A percentile compares a stretch with the other conserved stretches of the same genome.
phyloP scores from a whole-genome alignment of 371 early-diverging fungal genomes.

The Mucor plumbeus region DNA sequence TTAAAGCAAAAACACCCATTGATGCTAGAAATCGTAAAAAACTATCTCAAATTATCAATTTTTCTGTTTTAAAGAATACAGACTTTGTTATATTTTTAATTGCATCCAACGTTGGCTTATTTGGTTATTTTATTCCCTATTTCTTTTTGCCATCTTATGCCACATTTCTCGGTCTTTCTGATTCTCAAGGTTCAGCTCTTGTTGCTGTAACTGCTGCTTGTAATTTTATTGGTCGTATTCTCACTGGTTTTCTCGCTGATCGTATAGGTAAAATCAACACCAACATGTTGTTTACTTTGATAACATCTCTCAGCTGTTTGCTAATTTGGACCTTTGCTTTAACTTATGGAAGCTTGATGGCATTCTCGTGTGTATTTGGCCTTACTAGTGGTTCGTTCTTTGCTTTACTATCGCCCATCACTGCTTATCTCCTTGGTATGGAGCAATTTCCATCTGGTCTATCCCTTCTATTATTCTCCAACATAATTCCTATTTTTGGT shows the following conservation, averaged over 20 bases:
- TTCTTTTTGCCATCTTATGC: slow-evolving; percentile 58
- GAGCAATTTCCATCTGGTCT: slow-evolving; percentile 42
- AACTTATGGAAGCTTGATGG: slow-evolving; percentile 42
- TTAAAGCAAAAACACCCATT: slow-evolving; percentile 38
- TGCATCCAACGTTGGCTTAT: slow-evolving; percentile 48
- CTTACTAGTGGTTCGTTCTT: slow-evolving; percentile 48
- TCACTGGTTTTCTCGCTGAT: slow-evolving; percentile 53
- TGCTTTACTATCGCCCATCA: slow-evolving; percentile 42
- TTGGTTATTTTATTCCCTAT: slow-evolving; percentile 67
- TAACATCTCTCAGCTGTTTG: slow-evolving; percentile 39
- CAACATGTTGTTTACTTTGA: slow-evolving; percentile 33
- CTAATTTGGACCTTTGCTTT: slow-evolving; percentile 59
- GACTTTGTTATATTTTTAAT: slow-evolving; percentile 49
- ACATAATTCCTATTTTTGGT: slow-evolving; percentile 38
- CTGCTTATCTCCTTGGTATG: slow-evolving; percentile 36
- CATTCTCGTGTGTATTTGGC: slow-evolving; percentile 47
- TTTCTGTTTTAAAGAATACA: slow-evolving; percentile 46
- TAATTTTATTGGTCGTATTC: slow-evolving; percentile 64
- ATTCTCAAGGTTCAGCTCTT: slow-evolving; percentile 33
- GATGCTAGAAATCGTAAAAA: slow-evolving; percentile 20
- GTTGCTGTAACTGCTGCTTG: slow-evolving; percentile 50
- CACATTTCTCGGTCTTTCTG: slow-evolving; percentile 34
- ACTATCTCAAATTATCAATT: slow-evolving; percentile 44
- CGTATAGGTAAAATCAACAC: slow-evolving; percentile 51
- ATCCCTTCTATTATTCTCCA: slow-evolving; percentile 35